Percentiles rank a stretch among this genome's conserved stretches.
These are phyloP conservation scores for Martensiomyces pterosporus DNA, from an alignment of 192 early-diverging fungal genomes.

Conservation along the genomic window DNA sequence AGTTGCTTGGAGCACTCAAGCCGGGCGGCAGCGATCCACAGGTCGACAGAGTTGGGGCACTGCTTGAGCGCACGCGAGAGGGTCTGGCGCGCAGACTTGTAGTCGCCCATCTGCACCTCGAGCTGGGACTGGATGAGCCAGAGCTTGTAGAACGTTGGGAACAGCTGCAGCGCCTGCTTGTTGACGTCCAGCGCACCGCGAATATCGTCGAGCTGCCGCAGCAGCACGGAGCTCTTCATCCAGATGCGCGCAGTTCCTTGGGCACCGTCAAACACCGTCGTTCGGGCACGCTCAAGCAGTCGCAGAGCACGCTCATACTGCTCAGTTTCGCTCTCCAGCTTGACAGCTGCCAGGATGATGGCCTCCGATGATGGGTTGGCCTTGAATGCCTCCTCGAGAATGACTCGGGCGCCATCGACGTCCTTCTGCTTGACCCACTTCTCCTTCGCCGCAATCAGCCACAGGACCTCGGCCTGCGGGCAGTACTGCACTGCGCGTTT, in stretches of 20 bases:
- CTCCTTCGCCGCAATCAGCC: constrained; percentile 97
- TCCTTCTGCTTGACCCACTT: constrained; percentile 77
- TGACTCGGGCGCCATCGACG: constrained; percentile 74
- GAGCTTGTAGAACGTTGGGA: constrained; percentile 77
- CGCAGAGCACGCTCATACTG: constrained; percentile 72
- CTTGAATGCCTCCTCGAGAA: constrained; percentile 81
- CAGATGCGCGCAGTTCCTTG: constrained; percentile 82
- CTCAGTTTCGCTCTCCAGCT: constrained; percentile 87
- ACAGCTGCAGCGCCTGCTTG: constrained; percentile 61
- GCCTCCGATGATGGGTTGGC: constrained; percentile 90
- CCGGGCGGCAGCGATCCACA: constrained; percentile 79
- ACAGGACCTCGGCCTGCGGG: constrained; percentile 88
- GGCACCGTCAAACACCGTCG: constrained; percentile 32
- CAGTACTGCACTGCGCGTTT: constrained; percentile 82
- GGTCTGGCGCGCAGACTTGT: constrained; percentile 64
- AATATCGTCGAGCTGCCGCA: constrained; percentile 68
- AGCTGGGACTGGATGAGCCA: constrained; percentile 96
- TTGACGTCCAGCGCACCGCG: constrained; percentile 65
- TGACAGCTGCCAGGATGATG: constrained; percentile 94
- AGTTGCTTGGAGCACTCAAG: constrained; percentile 65
- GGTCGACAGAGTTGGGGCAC: constrained; percentile 67
- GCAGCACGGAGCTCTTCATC: constrained; percentile 91
- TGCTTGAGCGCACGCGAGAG: constrained; percentile 67
- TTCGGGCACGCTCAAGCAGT: constrained; percentile 70
- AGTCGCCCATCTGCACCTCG: constrained; percentile 64